A percentile compares a stretch with the other conserved stretches of the same genome.
phyloP scores from a whole-genome alignment of 2,329 filamentous ascomycete genomes.

The Bipolaris victoriae region DNA sequence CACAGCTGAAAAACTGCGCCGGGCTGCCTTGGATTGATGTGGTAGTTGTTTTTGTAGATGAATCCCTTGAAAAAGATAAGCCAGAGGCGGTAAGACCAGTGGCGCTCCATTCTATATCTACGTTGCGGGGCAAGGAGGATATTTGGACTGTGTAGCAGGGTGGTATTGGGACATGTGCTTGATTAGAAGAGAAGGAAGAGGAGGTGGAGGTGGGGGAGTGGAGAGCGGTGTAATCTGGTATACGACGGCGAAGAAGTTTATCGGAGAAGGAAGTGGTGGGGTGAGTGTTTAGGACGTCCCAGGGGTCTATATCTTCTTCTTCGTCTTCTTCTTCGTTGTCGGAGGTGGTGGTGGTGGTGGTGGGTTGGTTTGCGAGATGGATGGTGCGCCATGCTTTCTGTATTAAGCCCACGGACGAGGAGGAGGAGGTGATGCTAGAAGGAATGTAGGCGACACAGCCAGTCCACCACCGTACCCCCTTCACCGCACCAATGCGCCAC shows the following conservation, averaged over 20 bases:
- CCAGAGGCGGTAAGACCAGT: conserved; percentile 57
- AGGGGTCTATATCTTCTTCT: conserved; percentile 65
- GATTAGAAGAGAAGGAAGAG: no score
- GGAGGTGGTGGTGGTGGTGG: not conserved
- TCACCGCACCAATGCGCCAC: conserved; percentile 77
- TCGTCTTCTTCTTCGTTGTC: conserved; percentile 52
- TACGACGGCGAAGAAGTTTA: not conserved
- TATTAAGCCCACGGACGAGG: no score
- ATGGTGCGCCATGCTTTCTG: conserved; percentile 53
- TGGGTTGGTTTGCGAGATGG: not conserved
- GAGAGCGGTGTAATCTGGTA: conserved; percentile 8
- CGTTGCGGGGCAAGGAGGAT: conserved; percentile 73
- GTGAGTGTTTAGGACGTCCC: conserved; percentile 67
- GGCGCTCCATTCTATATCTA: conserved; percentile 84
- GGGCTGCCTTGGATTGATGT: not conserved
- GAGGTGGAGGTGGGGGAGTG: no score
- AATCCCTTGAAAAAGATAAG: not conserved
- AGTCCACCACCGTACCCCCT: conserved; percentile 75
- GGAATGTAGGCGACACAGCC: conserved; percentile 66
- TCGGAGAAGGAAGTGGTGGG: conserved; percentile 21
- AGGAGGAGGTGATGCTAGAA: not conserved
- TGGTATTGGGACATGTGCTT: conserved; percentile 48
- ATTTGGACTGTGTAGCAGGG: conserved; percentile 79
- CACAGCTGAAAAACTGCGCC: conserved; percentile 23
- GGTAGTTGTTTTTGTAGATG: no score